Base-by-base conservation (phyloP, 805 yeast genomes). In the Suhomyces prunicola region DNA sequence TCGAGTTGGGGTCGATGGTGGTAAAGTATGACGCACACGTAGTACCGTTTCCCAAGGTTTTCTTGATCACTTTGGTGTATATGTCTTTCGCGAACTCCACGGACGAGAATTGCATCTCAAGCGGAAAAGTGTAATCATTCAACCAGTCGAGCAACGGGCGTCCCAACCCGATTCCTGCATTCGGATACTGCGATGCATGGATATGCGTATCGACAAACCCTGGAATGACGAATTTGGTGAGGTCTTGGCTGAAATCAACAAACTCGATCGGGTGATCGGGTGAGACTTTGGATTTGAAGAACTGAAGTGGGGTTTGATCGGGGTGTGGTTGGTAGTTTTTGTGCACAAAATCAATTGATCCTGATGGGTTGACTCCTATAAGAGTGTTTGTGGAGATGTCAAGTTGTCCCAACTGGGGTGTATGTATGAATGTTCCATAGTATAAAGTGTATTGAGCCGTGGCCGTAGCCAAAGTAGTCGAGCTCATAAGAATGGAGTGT, bases 21-120 rank as follows among this genome's bases (percentile, higher is more conserved):
- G 97, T 93, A 67, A 85, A 94, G 71, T 94, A 94, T 0, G 96
- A 80, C 0, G 96, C 96, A 52, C 93, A 85, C 1, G 99, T 94
- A 0, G 98, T 94, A 19, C 99, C 99, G 64, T 85, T 77, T 2
- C 66, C 62, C 57, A 94, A 71, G 0, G 97, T 89, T 52, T 87
- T 82, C 3, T 70, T 61, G n/a, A 94, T 82, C 5, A 87, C 88
- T 58, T 78, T 80, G 12, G 77, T 59, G 66, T 93, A 94, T 1
- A 92, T 85, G 6, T 74, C 65, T 10, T 69, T 58, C 0, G 97
- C 97, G 46, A 77, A 65, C 23, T 54, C 51, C 13, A 31, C 26
- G 31, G 56, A 58, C 24, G 67, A 60, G 58, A 90, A 79, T 4
- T 88, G 78, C 6, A 88, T 74, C 69, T 94, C 99, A 52, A 92